phyloP scores from a whole-genome alignment of 139 green algal species.

The Chlamydomonas applanata region DNA sequence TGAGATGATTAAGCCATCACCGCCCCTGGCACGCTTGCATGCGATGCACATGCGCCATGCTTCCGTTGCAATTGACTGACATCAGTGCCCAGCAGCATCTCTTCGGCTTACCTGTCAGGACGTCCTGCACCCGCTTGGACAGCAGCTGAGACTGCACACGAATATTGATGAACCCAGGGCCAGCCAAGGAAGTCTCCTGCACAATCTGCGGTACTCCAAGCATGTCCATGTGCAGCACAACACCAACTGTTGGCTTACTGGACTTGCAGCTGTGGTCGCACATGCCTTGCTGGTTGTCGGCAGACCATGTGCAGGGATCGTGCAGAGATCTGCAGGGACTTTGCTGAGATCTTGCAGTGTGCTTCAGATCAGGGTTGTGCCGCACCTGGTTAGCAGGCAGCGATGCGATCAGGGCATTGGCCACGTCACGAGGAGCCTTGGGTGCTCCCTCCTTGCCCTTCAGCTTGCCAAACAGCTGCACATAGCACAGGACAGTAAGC shows the following conservation, averaged over 20 bases:
- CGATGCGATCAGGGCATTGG: conserved; percentile 74
- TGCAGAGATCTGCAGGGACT: too few species aligned
- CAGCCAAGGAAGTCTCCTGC: conserved; percentile 55
- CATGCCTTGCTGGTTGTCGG: too few species aligned
- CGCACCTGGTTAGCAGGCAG: conserved; percentile 58
- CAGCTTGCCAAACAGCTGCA: conserved; percentile 79
- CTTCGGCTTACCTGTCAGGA: conserved; percentile 42
- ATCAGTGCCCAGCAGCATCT: too few species aligned
- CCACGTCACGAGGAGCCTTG: conserved; percentile 84
- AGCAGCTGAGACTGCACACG: conserved; percentile 8
- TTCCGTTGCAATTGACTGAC: too few species aligned
- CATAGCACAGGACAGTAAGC: too few species aligned
- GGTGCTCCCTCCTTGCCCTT: conserved; percentile 81
- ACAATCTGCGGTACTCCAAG: background rate
- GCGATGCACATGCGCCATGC: too few species aligned
- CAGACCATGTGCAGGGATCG: too few species aligned
- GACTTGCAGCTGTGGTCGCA: too few species aligned
- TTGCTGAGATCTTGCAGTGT: background rate
- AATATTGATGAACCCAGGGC: conserved; percentile 98
- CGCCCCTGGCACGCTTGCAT: too few species aligned
- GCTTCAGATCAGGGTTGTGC: background rate
- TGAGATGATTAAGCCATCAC: too few species aligned
- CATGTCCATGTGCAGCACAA: too few species aligned
- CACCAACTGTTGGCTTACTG: too few species aligned
- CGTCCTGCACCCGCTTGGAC: conserved; percentile 25